phyloP scores from a whole-genome alignment of 805 yeast genomes.

The Candida patagonica region DNA sequence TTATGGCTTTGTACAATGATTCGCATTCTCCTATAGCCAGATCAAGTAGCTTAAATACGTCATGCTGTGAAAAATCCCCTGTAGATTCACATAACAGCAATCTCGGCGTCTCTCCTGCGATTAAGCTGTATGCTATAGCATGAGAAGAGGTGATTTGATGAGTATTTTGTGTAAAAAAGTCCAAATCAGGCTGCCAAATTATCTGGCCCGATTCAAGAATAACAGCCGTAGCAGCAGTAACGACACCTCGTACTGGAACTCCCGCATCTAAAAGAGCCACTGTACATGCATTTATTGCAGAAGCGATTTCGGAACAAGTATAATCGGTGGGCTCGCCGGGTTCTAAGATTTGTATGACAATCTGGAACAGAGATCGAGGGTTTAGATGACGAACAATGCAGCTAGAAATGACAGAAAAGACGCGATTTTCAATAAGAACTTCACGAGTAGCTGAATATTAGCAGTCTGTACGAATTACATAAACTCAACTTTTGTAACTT shows the following conservation, averaged over 20 bases:
- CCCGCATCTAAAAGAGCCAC: slow-evolving; percentile 77
- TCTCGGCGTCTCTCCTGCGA: slow-evolving; percentile 40
- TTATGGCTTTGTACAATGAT: slow-evolving; percentile 34
- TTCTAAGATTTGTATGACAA: slow-evolving; percentile 49
- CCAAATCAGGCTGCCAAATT: slow-evolving; percentile 34
- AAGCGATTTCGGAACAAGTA: slow-evolving; percentile 36
- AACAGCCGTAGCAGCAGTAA: slow-evolving; percentile 47
- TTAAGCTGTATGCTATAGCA: slow-evolving; percentile 50
- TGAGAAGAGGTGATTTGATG: slow-evolving; percentile 48
- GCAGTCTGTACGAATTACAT: slow-evolving; percentile 11
- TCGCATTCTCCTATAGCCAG: slow-evolving; percentile 41
- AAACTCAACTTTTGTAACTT: slow-evolving; percentile 3
- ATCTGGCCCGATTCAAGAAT: slow-evolving; percentile 24
- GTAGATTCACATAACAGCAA: slow-evolving; percentile 62
- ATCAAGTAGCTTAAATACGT: slow-evolving; percentile 46
- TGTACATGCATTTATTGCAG: slow-evolving; percentile 62
- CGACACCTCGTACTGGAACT: slow-evolving; percentile 55
- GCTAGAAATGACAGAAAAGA: slow-evolving; percentile 52
- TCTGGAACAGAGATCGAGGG: slow-evolving; percentile 72
- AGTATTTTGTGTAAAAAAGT: slow-evolving; percentile 29
- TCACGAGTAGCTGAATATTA: slow-evolving; percentile 44
- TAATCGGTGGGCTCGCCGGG: neutral
- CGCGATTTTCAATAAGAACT: slow-evolving; percentile 59
- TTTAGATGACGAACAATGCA: slow-evolving; percentile 52
- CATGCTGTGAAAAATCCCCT: slow-evolving; percentile 56